A percentile compares a stretch with the other conserved stretches of the same genome.
Conservation (phyloP, 345 rosid genomes). For the Eutrema heterophyllum region DNA sequence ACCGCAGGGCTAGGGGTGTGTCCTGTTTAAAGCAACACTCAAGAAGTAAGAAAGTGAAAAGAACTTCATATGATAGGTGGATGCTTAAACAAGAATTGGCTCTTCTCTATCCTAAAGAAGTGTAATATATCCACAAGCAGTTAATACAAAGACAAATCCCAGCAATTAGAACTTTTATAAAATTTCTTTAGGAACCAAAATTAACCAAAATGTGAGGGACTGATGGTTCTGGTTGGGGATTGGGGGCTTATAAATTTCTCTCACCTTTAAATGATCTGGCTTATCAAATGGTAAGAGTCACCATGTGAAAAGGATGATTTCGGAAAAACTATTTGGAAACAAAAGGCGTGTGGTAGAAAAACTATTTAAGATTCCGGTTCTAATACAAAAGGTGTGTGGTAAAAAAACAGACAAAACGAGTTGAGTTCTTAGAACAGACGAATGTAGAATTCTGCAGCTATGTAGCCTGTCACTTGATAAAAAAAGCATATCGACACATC, state of each 20-base stretch:
- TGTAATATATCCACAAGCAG: neutral
- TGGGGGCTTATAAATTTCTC: neutral
- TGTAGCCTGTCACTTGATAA: slow-evolving; percentile 3
- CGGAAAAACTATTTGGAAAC: neutral
- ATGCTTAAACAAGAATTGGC: neutral
- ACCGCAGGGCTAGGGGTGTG: slow-evolving; percentile 45
- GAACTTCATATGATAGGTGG: neutral
- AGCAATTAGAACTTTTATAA: neutral
- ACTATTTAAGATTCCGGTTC: neutral
- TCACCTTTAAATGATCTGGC: neutral
- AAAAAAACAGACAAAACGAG: neutral
- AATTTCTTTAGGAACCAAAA: neutral
- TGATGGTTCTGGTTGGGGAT: neutral
- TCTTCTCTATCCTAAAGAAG: neutral
- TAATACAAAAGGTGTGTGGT: slow-evolving; percentile 9
- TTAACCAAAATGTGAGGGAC: neutral
- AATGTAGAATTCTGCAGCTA: slow-evolving; percentile 1
- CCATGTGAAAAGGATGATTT: neutral
- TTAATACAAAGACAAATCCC: neutral
- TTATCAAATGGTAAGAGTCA: neutral
- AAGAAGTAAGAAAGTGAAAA: neutral
- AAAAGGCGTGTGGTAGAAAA: neutral
- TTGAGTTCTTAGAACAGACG: neutral
- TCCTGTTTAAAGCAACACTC: slow-evolving; percentile 36
- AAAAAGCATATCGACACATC: neutral